Conservation (phyloP, 23 red algal species). For the Gracilaria gracilis region DNA sequence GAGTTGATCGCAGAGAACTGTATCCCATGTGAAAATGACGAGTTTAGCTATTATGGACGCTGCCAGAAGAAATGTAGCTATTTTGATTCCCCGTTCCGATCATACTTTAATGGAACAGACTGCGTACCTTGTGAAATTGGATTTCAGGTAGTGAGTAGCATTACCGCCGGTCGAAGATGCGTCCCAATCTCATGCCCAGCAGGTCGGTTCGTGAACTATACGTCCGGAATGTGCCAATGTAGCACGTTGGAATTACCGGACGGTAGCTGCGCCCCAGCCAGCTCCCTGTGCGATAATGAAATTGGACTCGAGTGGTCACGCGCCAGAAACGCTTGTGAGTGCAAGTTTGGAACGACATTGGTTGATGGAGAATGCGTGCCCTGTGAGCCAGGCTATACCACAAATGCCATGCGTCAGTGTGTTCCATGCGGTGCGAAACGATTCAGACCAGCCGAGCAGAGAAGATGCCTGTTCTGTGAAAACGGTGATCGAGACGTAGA, state of each 20-base stretch:
- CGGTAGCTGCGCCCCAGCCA: neutral
- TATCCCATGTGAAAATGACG: neutral
- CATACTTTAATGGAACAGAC: neutral
- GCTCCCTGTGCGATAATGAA: too few species aligned
- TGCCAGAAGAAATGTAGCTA: neutral
- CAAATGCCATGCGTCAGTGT: neutral
- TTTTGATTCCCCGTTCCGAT: neutral
- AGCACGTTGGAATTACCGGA: neutral
- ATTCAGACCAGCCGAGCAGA: neutral
- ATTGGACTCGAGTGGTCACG: neutral
- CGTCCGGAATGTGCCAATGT: neutral
- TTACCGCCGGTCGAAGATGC: neutral
- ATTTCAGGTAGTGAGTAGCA: too few species aligned
- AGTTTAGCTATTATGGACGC: too few species aligned
- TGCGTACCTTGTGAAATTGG: neutral
- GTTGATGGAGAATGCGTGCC: neutral
- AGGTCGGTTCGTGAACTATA: neutral
- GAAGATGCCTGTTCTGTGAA: neutral
- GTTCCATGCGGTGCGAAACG: neutral
- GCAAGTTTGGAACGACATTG: neutral
- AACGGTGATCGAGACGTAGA: neutral
- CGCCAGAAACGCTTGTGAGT: neutral
- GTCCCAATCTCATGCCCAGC: neutral
- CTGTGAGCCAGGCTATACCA: neutral
- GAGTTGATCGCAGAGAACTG: too few species aligned